phyloP scores from a whole-genome alignment of 176 grass and related monocot species.

The Stipa capillata region DNA sequence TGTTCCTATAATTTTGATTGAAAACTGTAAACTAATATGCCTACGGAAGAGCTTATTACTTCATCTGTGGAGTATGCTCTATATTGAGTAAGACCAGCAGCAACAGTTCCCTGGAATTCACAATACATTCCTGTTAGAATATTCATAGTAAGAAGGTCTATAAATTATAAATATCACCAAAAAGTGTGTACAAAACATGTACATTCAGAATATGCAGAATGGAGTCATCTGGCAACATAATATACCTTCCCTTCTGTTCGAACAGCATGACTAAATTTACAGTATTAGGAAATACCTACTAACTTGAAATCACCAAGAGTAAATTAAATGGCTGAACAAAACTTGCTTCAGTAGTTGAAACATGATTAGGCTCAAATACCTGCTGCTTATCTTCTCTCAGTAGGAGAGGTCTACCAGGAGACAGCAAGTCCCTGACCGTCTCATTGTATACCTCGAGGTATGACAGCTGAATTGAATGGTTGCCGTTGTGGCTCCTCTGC shows the following conservation, averaged over 20 bases:
- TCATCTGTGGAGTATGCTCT: conserved; percentile 95
- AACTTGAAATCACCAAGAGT: neutral
- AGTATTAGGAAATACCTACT: neutral
- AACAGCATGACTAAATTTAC: neutral
- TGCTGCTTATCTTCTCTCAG: conserved; percentile 95
- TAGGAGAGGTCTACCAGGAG: conserved; percentile 72
- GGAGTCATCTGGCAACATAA: neutral
- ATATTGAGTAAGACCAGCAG: conserved; percentile 84
- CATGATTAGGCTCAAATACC: conserved; percentile 27
- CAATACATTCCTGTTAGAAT: conserved; percentile 9
- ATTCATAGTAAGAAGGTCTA: neutral
- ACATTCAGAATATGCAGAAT: neutral
- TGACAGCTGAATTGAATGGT: conserved; percentile 72
- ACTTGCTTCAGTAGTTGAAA: neutral
- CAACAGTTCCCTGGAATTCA: conserved; percentile 76
- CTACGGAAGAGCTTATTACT: conserved; percentile 37
- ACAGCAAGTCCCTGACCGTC: conserved; percentile 88
- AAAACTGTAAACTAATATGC: conserved; percentile 9
- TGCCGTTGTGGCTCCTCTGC: conserved; percentile 57
- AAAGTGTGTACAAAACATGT: neutral
- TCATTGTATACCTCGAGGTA: conserved; percentile 98
- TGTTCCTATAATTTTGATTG: neutral
- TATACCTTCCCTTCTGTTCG: neutral
- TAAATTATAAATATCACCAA: neutral
- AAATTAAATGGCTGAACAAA: neutral